Evolutionary conservation across 2,329 filamentous ascomycete species (phyloP).

Genomic region (Epichloe baconii): DNA sequence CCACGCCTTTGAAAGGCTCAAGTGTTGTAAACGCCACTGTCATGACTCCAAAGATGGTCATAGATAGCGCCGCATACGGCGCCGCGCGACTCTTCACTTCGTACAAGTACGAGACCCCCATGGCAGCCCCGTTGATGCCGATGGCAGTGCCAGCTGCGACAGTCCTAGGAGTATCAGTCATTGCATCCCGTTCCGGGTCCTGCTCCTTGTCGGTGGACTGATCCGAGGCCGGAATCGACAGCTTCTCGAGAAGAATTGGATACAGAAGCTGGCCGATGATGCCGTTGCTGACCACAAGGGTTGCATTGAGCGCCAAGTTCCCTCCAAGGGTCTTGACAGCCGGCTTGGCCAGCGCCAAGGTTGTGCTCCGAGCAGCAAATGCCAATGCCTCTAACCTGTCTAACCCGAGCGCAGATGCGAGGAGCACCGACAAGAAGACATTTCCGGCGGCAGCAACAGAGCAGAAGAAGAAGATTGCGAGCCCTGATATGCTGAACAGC

Average conservation of each 20-base stretch:
- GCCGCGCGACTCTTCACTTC: constrained; percentile 38
- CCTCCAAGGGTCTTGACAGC: constrained; percentile 31
- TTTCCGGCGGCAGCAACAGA: constrained; percentile 26
- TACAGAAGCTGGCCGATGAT: constrained; percentile 30
- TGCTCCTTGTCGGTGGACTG: neutral
- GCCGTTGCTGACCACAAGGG: constrained; percentile 38
- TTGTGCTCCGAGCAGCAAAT: constrained; percentile 37
- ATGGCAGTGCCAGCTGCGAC: constrained; percentile 39
- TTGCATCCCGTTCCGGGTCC: neutral
- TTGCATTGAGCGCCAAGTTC: constrained; percentile 33
- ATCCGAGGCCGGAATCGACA: constrained; percentile 12
- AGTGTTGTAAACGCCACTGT: constrained; percentile 41
- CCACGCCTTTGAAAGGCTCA: constrained; percentile 27
- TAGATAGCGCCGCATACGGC: constrained; percentile 42
- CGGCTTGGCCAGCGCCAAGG: constrained; percentile 35
- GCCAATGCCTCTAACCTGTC: constrained; percentile 23
- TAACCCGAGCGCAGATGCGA: constrained; percentile 24
- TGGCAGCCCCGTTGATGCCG: constrained; percentile 46
- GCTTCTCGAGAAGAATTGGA: constrained; percentile 19
- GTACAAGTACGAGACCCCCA: constrained; percentile 46
- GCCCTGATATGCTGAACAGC: constrained; percentile 29
- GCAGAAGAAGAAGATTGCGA: constrained; percentile 25
- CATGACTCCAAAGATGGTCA: constrained; percentile 44
- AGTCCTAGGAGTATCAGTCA: constrained; percentile 19
- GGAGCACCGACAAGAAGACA: constrained; percentile 27